Evolutionary conservation across 2,329 filamentous ascomycete species (phyloP), one percentile per base, ranked within the genome.

Genomic region (Nigrograna mackinnonii): DNA sequence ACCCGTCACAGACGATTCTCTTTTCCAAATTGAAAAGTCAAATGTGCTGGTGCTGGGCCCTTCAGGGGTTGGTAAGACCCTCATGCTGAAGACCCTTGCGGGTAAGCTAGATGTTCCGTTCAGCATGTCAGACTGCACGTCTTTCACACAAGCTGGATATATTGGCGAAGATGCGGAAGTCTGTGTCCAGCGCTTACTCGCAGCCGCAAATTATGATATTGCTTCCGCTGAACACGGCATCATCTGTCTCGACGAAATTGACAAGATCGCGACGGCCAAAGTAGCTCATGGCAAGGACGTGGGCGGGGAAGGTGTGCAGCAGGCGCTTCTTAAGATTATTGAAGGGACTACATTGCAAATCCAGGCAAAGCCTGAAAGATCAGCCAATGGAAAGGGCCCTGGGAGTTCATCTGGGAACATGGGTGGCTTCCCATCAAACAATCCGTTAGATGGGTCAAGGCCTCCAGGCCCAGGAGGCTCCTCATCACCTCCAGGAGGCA

Each of bases 91-190:
- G 69, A 97, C 92, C 0, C 74, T 97, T 28, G 94, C 92, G 54
- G 86, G 91, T 60, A 86, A 94, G 39, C 80, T 99, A n/a, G 92
- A 94, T 47, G 91, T 97, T 0, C 94, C 94, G 0, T 95, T 96
- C 62, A 91, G 89, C 49, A 96, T 96, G 69, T 92, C 89, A 47
- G 92, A 97, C 69, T 97, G 92, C 68, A 96, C 94, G 37, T 89
- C 91, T 5, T 91, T 97, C 51, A 97, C 92, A 0, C 92, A 96
- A 71, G 92, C 92, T 4, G 92, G 94, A 19, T 99, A 99, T 59
- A 96, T 99, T 54, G 94, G 94, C 21, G 92, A 97, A 63, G 94
- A 99, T 64, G 92, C 92, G n/a, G 94, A 99, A 64, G 86, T 89
- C 1, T 96, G 92, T 57, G 90, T 99, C 30, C 90, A 96, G 61